Conservation (phyloP, 2,329 filamentous ascomycete genomes). For the Alternaria metachromatica region DNA sequence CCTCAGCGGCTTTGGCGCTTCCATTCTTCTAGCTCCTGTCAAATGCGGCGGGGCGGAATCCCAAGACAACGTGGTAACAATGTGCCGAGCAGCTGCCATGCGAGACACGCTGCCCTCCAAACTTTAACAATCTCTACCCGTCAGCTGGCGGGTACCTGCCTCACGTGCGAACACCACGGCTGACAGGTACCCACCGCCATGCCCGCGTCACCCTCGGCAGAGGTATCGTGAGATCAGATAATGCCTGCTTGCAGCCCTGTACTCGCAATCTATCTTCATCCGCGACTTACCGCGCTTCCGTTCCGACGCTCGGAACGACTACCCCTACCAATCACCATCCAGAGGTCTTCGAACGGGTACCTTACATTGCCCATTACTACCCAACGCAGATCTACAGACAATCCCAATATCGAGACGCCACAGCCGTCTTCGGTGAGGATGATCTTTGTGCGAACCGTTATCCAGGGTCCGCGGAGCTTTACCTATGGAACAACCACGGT, state of each 20-base stretch:
- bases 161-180: conserved; percentile 5
- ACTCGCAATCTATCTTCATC: not conserved
- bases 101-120: not conserved
- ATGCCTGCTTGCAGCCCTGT: not conserved
- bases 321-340: conserved; percentile 1
- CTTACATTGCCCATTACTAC: conserved; percentile 5
- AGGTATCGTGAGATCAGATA: not conserved
- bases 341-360: conserved; percentile 1
- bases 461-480: not conserved
- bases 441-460: not conserved
- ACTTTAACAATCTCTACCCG: not conserved
- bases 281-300: not conserved
- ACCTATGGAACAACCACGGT: not conserved
- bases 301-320: not conserved
- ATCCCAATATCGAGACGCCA: conserved; percentile 2
- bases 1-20: conserved; percentile 11
- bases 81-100: not conserved
- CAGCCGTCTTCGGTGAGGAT: not conserved
- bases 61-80: not conserved
- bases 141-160: conserved; percentile 1
- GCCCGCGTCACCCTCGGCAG: not conserved
- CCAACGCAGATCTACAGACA: conserved; percentile 4
- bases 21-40: not conserved
- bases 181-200: conserved; percentile 1
- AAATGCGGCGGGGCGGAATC: not conserved